A percentile compares a stretch with the other conserved stretches of the same genome.
phyloP scores from a whole-genome alignment of 257 asterid species.

The Solanum commersonii region DNA sequence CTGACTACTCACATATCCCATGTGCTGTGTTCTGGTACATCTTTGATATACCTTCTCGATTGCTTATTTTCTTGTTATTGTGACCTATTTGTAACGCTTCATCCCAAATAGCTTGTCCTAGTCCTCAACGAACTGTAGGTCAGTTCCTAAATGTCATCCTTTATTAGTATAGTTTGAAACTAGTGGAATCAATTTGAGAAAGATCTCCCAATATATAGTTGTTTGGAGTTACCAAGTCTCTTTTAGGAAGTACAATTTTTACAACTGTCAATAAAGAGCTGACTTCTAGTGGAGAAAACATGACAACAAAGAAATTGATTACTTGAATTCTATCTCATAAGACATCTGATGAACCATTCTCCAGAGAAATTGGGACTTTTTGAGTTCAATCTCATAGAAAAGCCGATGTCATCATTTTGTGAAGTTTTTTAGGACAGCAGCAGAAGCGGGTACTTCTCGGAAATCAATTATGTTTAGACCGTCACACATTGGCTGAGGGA shows the following conservation, averaged over 20 bases:
- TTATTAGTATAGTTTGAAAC: not conserved
- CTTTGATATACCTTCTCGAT: not conserved
- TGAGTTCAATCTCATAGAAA: not conserved
- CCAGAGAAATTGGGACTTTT: not conserved
- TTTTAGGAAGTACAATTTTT: not conserved
- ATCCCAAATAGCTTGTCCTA: not conserved
- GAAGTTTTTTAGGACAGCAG: not conserved
- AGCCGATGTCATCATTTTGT: not conserved
- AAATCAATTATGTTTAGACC: not conserved
- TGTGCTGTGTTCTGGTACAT: constrained; percentile 88
- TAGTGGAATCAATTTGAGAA: not conserved
- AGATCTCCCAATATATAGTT: not conserved
- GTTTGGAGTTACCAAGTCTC: not conserved
- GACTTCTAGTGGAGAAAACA: not conserved
- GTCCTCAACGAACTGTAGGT: not conserved
- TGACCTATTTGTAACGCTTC: not conserved
- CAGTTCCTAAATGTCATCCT: not conserved
- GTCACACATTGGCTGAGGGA: not conserved
- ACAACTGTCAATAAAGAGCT: not conserved
- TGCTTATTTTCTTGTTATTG: not conserved
- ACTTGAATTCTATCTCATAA: not conserved
- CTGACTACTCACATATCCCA: constrained; percentile 65
- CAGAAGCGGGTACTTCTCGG: not conserved
- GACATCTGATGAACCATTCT: not conserved
- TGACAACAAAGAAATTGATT: not conserved